A percentile compares a stretch with the other conserved stretches of the same genome.
Conservation (phyloP, 1,139 yeast genomes). For the Candida sp. region DNA sequence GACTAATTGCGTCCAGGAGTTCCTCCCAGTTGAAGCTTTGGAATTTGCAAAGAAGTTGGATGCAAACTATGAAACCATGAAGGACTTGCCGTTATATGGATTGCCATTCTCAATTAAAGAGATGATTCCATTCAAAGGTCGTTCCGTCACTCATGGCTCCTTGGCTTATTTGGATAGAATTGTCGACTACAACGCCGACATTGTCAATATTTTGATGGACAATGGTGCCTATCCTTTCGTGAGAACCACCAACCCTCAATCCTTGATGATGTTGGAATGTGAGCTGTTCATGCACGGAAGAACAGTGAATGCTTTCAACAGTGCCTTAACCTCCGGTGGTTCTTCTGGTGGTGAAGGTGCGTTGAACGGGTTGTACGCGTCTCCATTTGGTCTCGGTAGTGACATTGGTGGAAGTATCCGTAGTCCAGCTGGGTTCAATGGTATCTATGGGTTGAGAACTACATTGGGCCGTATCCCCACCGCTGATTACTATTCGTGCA, state of each 20-base stretch:
- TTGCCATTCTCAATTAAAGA: slow-evolving; percentile 29
- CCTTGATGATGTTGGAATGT: slow-evolving; percentile 59
- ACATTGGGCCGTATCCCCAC: slow-evolving; percentile 24
- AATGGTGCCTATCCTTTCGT: slow-evolving; percentile 27
- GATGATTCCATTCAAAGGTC: slow-evolving; percentile 18
- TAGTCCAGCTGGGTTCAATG: slow-evolving; percentile 30
- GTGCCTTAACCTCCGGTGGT: slow-evolving; percentile 55
- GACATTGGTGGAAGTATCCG: slow-evolving; percentile 36
- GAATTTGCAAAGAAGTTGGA: slow-evolving; percentile 21
- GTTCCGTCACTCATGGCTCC: slow-evolving; percentile 24
- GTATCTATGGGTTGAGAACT: slow-evolving; percentile 28
- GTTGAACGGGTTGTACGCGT: slow-evolving; percentile 25
- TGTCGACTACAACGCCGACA: slow-evolving; percentile 24
- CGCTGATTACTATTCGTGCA: slow-evolving; percentile 22
- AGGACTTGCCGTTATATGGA: slow-evolving; percentile 22
- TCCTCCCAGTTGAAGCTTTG: slow-evolving; percentile 22
- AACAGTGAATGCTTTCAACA: slow-evolving; percentile 57
- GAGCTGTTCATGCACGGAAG: slow-evolving; percentile 54
- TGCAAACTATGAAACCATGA: slow-evolving; percentile 16
- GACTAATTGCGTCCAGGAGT: slow-evolving; percentile 25
- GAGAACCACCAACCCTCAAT: slow-evolving; percentile 60
- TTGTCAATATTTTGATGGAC: slow-evolving; percentile 20
- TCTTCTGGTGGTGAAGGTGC: slow-evolving; percentile 32
- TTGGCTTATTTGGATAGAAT: slow-evolving; percentile 24
- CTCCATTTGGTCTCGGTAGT: slow-evolving; percentile 29